Evolutionary conservation across 2,329 filamentous ascomycete species (phyloP).

Genomic region (Penicillium sp.): DNA sequence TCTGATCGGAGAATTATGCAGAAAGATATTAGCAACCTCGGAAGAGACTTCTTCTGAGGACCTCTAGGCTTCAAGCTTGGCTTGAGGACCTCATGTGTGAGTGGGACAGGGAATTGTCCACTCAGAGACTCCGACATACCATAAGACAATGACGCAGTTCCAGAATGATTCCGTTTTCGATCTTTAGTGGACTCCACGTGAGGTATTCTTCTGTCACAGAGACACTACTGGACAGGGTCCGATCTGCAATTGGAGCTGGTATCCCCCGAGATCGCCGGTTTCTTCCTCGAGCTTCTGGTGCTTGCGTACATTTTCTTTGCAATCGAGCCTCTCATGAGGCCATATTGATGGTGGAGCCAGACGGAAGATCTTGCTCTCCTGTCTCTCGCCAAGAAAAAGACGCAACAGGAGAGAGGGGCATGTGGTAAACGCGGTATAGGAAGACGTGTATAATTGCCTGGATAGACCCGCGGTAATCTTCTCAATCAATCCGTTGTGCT

Average conservation of each 20-base stretch:
- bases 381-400: conserved; percentile 15
- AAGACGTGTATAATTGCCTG: conserved; percentile 10
- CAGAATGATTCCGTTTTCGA: conserved; percentile 12
- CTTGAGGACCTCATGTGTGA: conserved; percentile 4
- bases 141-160: conserved; percentile 5
- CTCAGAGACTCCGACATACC: conserved; percentile 11
- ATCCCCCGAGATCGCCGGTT: conserved; percentile 2
- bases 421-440: background rate
- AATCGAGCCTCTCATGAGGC: background rate
- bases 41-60: background rate
- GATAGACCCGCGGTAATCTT: background rate
- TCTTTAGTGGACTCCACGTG: background rate
- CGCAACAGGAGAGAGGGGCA: conserved; percentile 8
- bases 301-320: background rate
- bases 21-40: no score
- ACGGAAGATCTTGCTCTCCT: conserved; percentile 2
- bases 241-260: conserved; percentile 1
- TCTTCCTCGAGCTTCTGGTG: background rate
- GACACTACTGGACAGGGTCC: background rate
- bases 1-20: background rate
- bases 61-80: background rate
- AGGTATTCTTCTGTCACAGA: background rate
- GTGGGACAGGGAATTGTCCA: background rate
- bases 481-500: background rate
- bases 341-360: conserved; percentile 2